Evolutionary conservation across 2,329 filamentous ascomycete genomes (phyloP).

Genomic region (Venturiaceae sp.): DNA sequence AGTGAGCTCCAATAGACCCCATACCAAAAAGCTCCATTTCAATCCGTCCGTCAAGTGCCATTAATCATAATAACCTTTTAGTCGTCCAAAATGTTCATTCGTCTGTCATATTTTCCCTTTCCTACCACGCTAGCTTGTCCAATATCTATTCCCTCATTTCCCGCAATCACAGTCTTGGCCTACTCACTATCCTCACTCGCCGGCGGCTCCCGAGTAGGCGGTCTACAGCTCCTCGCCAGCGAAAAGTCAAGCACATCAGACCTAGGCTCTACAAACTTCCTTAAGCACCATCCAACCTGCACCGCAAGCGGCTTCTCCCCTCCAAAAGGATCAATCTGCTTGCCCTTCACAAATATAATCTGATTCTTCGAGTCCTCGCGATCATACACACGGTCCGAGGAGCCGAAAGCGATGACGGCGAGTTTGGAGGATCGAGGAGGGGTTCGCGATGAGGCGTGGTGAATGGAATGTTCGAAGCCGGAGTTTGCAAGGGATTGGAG

Average conservation of each 20-base stretch:
- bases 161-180: not conserved
- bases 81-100: too few relatives aligned
- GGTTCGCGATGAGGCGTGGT: not conserved
- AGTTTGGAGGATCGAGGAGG: constrained; percentile 23
- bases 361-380: constrained; percentile 36
- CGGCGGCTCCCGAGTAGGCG: constrained; percentile 24
- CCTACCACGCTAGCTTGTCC: not conserved
- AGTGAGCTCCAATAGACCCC: too few relatives aligned
- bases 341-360: constrained; percentile 36
- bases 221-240: constrained; percentile 23
- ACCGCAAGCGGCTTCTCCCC: constrained; percentile 29
- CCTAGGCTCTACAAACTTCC: constrained; percentile 35
- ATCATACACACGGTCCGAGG: constrained; percentile 36
- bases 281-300: constrained; percentile 34
- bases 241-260: constrained; percentile 37
- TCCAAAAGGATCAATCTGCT: constrained; percentile 31
- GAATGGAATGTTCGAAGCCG: constrained; percentile 20
- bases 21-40: too few relatives aligned
- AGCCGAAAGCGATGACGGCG: constrained; percentile 35
- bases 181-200: constrained; percentile 9
- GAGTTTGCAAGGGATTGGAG: constrained; percentile 29
- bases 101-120: not conserved
- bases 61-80: too few relatives aligned
- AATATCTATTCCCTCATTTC: not conserved
- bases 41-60: too few relatives aligned